Percentiles rank a stretch among this genome's conserved stretches.
These are phyloP conservation scores for Penicillium subrubescens DNA, from an alignment of 495 filamentous ascomycete species.

Conservation along the genomic window DNA sequence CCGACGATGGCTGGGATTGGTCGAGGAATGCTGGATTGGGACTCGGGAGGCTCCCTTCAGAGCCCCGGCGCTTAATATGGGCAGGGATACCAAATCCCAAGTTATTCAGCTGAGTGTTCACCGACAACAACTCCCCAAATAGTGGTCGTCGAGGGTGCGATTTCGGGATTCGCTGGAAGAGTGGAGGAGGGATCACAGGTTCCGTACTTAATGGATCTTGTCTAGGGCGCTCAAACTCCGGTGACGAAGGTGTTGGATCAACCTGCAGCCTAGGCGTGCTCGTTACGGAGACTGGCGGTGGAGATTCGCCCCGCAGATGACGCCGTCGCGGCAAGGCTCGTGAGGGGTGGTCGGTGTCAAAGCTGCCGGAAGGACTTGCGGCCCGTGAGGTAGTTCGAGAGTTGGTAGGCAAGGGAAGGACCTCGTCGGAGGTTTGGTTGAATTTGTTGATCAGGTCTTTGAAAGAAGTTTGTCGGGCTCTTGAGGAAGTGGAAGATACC, in stretches of 20 bases:
- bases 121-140: conserved; percentile 53
- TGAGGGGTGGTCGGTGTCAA: conserved; percentile 27
- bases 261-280: conserved; percentile 9
- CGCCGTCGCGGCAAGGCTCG: conserved; percentile 33
- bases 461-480: conserved; percentile 54
- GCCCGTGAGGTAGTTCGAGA: conserved; percentile 39
- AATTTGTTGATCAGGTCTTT: conserved; percentile 65
- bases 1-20: conserved; percentile 39
- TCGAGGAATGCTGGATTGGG: conserved; percentile 54
- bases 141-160: conserved; percentile 41
- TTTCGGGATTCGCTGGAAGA: conserved; percentile 25
- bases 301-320: conserved; percentile 28
- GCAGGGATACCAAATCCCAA: conserved; percentile 44
- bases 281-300: conserved; percentile 10
- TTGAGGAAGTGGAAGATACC: conserved; percentile 27
- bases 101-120: conserved; percentile 39
- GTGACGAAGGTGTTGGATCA: conserved; percentile 18
- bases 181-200: conserved; percentile 19
- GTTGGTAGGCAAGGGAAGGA: conserved; percentile 49
- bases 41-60: conserved; percentile 56
- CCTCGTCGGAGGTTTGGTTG: conserved; percentile 57
- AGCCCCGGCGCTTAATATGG: conserved; percentile 50
- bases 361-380: conserved; percentile 36
- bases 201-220: conserved; percentile 1
- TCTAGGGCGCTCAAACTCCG: conserved; percentile 1